A percentile compares a stretch with the other conserved stretches of the same genome.
Conservation (phyloP, 495 filamentous ascomycete species). For the Penicillium waksmanii region DNA sequence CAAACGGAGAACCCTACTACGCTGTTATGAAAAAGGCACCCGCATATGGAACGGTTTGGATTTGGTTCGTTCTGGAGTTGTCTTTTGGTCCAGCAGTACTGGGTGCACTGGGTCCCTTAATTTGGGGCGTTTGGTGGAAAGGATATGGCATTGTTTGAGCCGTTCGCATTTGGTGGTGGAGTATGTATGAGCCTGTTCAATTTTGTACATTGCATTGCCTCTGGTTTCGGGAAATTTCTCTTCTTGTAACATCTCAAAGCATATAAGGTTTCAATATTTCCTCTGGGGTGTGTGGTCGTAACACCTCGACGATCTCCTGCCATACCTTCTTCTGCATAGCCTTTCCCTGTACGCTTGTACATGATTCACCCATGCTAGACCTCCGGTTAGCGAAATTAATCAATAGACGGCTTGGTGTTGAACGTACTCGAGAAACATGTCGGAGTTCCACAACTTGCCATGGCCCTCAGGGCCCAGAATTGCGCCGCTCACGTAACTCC, state of each 20-base stretch:
- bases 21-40: slow-evolving; percentile 92
- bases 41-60: slow-evolving; percentile 86
- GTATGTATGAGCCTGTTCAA: background rate
- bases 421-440: slow-evolving; percentile 8
- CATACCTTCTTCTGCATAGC: slow-evolving; percentile 3
- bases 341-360: background rate
- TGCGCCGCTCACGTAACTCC: slow-evolving; percentile 37
- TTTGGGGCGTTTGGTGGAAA: slow-evolving; percentile 68
- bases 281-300: slow-evolving; percentile 3
- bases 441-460: slow-evolving; percentile 31
- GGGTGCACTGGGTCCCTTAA: slow-evolving; percentile 54
- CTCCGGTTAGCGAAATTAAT: background rate
- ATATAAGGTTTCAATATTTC: background rate
- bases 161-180: background rate
- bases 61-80: slow-evolving; percentile 92
- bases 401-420: background rate
- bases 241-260: background rate
- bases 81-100: slow-evolving; percentile 66
- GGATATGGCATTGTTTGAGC: slow-evolving; percentile 62
- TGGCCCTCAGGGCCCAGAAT: slow-evolving; percentile 30
- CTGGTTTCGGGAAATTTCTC: background rate
- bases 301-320: slow-evolving; percentile 7
- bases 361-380: background rate
- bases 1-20: slow-evolving; percentile 78
- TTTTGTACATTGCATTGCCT: slow-evolving; percentile 4